Conservation (phyloP, 2,329 filamentous ascomycete genomes). For the Alternaria arbusti region DNA sequence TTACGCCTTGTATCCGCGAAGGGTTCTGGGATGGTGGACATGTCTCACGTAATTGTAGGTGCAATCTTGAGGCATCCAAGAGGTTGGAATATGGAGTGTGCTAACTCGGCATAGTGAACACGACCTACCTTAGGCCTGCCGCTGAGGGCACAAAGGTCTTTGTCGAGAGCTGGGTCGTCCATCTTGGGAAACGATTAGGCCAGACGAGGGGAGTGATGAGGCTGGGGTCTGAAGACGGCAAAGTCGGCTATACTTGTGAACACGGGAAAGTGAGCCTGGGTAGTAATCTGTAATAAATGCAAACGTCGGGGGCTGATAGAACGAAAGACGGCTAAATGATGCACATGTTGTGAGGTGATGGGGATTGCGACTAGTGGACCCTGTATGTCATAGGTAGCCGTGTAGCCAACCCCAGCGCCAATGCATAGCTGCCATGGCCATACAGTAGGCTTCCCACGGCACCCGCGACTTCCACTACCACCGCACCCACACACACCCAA, state of each 20-base stretch:
- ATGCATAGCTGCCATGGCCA: neutral
- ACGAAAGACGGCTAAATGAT: neutral
- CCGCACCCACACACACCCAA: conserved; percentile 15
- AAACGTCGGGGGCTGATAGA: neutral
- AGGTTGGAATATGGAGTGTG: neutral
- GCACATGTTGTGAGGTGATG: conserved; percentile 9
- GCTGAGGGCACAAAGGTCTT: conserved; percentile 49
- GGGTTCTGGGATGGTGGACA: conserved; percentile 54
- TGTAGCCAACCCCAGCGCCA: neutral
- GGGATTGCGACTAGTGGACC: neutral
- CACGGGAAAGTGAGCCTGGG: conserved; percentile 45
- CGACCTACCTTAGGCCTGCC: conserved; percentile 54
- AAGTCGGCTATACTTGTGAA: conserved; percentile 49
- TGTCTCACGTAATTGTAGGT: conserved; percentile 41
- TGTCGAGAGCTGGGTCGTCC: conserved; percentile 54
- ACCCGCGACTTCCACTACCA: conserved; percentile 11
- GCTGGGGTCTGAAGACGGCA: conserved; percentile 43
- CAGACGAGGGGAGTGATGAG: conserved; percentile 51
- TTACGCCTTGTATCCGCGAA: conserved; percentile 37
- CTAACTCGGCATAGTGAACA: conserved; percentile 44
- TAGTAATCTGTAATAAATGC: conserved; percentile 19
- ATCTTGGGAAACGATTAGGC: conserved; percentile 52
- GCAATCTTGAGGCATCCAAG: neutral
- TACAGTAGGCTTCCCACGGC: neutral
- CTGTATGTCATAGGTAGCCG: neutral